phyloP scores from a whole-genome alignment of 2,329 filamentous ascomycete species.

The Talaromyces atroroseus region DNA sequence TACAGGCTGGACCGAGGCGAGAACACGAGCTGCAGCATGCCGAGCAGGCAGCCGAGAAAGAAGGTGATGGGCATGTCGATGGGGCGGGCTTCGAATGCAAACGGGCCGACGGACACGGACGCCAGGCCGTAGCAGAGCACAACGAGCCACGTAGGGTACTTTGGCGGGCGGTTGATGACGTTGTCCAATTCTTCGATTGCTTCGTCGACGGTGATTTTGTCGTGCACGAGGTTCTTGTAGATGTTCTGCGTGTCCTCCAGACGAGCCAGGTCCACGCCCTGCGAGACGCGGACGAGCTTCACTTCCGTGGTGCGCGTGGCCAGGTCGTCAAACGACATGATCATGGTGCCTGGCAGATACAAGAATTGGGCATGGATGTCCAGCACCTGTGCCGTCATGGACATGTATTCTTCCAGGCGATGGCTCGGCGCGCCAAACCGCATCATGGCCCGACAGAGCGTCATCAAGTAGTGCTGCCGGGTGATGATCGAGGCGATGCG shows the following conservation, averaged over 20 bases:
- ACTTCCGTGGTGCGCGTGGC: conserved; percentile 44
- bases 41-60: conserved; percentile 67
- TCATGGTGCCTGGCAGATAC: conserved; percentile 89
- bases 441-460: conserved; percentile 82
- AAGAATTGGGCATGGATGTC: conserved; percentile 86
- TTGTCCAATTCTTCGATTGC: conserved; percentile 39
- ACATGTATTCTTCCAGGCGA: conserved; percentile 83
- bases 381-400: conserved; percentile 80
- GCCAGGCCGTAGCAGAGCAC: conserved; percentile 71
- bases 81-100: conserved; percentile 69
- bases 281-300: conserved; percentile 38
- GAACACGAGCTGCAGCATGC: conserved; percentile 66
- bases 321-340: conserved; percentile 71
- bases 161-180: conserved; percentile 54
- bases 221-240: conserved; percentile 46
- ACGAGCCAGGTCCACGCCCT: conserved; percentile 40
- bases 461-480: conserved; percentile 75
- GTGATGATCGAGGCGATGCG: conserved; percentile 66
- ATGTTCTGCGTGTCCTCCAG: conserved; percentile 42
- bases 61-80: conserved; percentile 77
- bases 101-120: conserved; percentile 69
- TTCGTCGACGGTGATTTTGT: conserved; percentile 42
- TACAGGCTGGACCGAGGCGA: conserved; percentile 67
- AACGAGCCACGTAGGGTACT: conserved; percentile 49
- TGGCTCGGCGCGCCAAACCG: conserved; percentile 85